These are phyloP conservation scores for Torulaspora maleeae DNA, from an alignment of 805 yeast genomes.

Conservation along the genomic window DNA sequence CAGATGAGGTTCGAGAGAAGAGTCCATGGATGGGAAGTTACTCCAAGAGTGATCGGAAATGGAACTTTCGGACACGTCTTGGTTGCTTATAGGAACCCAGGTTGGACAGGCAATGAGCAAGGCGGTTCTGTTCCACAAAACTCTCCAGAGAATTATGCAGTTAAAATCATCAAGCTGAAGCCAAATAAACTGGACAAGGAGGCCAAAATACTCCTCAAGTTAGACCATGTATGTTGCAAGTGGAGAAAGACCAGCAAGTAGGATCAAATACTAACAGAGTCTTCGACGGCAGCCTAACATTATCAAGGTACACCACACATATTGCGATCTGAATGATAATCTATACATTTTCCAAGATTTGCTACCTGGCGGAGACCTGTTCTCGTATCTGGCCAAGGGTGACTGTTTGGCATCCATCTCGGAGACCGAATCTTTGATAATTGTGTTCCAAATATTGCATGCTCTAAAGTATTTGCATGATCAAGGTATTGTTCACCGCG, in stretches of 20 bases:
- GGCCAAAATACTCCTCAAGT: constrained; percentile 38
- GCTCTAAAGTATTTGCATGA: constrained; percentile 55
- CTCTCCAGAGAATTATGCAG: constrained; percentile 42
- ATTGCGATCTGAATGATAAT: constrained; percentile 22
- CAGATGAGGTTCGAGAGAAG: constrained; percentile 21
- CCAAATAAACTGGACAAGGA: constrained; percentile 38
- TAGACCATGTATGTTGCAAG: constrained; percentile 39
- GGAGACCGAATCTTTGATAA: constrained; percentile 51
- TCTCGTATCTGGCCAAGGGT: constrained; percentile 48
- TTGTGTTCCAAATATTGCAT: constrained; percentile 51
- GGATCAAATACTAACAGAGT: neutral
- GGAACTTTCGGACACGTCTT: constrained; percentile 58
- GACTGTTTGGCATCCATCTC: constrained; percentile 40
- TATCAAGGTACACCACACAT: constrained; percentile 42
- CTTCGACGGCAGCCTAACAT: constrained; percentile 41
- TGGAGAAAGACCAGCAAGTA: neutral
- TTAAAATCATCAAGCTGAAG: constrained; percentile 41
- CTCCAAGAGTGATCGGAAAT: constrained; percentile 43
- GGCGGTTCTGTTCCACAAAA: constrained; percentile 24
- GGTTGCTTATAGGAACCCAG: constrained; percentile 13
- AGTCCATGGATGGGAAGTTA: constrained; percentile 41
- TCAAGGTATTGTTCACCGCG: constrained; percentile 57
- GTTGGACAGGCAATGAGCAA: constrained; percentile 27
- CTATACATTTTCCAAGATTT: constrained; percentile 47
- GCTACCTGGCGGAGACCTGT: constrained; percentile 55